These are phyloP conservation scores for Xylaria polymorpha DNA, from an alignment of 2,329 filamentous ascomycete species.

Conservation along the genomic window DNA sequence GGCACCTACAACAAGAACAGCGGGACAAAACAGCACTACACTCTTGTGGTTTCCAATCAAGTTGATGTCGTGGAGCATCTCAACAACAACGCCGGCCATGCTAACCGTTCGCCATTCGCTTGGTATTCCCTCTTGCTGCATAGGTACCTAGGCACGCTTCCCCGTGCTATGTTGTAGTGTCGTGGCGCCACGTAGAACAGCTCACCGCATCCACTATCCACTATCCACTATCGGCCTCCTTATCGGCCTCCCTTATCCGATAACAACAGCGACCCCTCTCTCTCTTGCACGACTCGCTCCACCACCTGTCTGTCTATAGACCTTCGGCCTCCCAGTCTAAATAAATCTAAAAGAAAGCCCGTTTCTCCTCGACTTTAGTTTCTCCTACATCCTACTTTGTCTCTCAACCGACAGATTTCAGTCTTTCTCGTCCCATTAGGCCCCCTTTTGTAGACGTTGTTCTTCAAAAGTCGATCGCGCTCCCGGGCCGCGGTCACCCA, in stretches of 20 bases:
- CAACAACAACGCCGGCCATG: not conserved
- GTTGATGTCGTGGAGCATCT: constrained; percentile 15
- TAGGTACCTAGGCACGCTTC: not conserved
- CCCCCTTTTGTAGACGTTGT: constrained; percentile 27
- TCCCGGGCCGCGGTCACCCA: constrained; percentile 68
- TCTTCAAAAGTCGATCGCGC: constrained; percentile 62
- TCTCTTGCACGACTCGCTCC: not conserved
- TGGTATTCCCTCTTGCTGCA: not conserved
- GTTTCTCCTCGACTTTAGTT: not conserved
- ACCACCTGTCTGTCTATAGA: not conserved
- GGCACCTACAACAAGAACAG: constrained; percentile 1
- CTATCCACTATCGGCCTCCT: constrained; percentile 14
- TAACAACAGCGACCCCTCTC: constrained; percentile 28
- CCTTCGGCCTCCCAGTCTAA: not conserved
- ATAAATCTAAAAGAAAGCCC: constrained; percentile 21
- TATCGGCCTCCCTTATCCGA: constrained; percentile 28
- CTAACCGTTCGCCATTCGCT: constrained; percentile 15
- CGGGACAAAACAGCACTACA: constrained; percentile 1
- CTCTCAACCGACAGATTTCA: constrained; percentile 16
- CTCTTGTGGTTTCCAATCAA: constrained; percentile 16
- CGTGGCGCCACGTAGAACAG: constrained; percentile 17
- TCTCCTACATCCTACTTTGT: constrained; percentile 5
- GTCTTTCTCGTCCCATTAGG: not conserved
- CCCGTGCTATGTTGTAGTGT: not conserved
- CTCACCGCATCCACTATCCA: constrained; percentile 12